These are phyloP conservation scores for Thraustochytrium striatum DNA, from an alignment of 352 stramenopile genomes.

Conservation along the genomic window DNA sequence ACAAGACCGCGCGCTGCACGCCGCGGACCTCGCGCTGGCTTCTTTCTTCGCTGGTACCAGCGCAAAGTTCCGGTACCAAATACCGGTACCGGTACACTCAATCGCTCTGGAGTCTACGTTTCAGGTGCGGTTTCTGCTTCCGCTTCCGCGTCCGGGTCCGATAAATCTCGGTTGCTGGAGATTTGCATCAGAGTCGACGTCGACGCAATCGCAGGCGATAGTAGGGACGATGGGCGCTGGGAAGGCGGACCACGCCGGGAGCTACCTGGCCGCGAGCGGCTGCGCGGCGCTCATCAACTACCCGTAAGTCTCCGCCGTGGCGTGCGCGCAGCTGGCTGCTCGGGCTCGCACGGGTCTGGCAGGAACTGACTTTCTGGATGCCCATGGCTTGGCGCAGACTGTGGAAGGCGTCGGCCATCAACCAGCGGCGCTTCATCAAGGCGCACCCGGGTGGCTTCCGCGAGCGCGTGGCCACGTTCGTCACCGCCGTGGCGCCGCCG, in stretches of 20 bases:
- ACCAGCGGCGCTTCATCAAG: constrained; percentile 44
- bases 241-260: neutral
- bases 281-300: constrained; percentile 37
- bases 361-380: neutral
- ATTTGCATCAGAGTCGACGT: too few species aligned
- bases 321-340: neutral
- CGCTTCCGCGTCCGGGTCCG: too few species aligned
- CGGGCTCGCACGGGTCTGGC: neutral
- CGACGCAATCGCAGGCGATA: too few species aligned
- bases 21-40: too few species aligned
- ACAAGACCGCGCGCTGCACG: too few species aligned
- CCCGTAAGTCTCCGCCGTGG: neutral
- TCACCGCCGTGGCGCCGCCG: constrained; percentile 66
- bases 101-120: too few species aligned
- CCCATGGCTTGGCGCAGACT: neutral
- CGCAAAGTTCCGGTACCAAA: too few species aligned
- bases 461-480: constrained; percentile 57
- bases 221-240: neutral
- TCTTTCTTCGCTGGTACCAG: too few species aligned
- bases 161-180: too few species aligned
- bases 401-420: constrained; percentile 46
- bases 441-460: neutral
- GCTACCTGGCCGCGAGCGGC: constrained; percentile 32
- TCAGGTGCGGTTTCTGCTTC: too few species aligned
- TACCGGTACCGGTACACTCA: too few species aligned